Evolutionary conservation across 1,139 yeast species (phyloP).

Genomic region (Eremothecium sinecaudum): DNA sequence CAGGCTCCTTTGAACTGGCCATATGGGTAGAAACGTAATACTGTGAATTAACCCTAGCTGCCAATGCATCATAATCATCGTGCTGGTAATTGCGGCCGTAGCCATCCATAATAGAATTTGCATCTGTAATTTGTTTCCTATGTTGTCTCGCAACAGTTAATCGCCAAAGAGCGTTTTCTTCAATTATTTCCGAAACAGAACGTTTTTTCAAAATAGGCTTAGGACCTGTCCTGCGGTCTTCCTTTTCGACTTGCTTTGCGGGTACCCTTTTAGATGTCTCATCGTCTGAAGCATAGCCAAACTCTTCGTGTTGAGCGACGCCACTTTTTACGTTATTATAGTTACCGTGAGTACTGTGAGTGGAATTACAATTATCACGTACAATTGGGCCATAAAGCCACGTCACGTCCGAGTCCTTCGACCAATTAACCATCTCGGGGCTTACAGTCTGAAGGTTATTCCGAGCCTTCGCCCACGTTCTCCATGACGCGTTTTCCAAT

Average conservation of each 20-base stretch:
- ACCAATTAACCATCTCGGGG: constrained; percentile 71
- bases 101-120: constrained; percentile 21
- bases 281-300: constrained; percentile 36
- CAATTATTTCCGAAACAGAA: constrained; percentile 59
- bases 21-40: constrained; percentile 26
- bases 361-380: constrained; percentile 29
- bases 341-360: constrained; percentile 28
- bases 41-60: constrained; percentile 53
- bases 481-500: constrained; percentile 74
- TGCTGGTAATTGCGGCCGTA: constrained; percentile 19
- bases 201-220: constrained; percentile 77
- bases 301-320: constrained; percentile 15
- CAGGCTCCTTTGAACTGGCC: neutral
- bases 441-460: constrained; percentile 56
- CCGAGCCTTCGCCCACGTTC: constrained; percentile 80
- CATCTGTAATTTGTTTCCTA: constrained; percentile 21
- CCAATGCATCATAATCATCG: constrained; percentile 47
- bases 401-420: constrained; percentile 69
- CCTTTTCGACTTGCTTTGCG: constrained; percentile 12
- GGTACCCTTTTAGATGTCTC: constrained; percentile 30
- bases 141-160: constrained; percentile 31
- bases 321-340: constrained; percentile 26
- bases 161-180: constrained; percentile 31
- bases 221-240: constrained; percentile 18
- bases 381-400: constrained; percentile 65